These are phyloP conservation scores for Penstemon eatonii DNA, from an alignment of 257 asterid genomes.

Conservation along the genomic window DNA sequence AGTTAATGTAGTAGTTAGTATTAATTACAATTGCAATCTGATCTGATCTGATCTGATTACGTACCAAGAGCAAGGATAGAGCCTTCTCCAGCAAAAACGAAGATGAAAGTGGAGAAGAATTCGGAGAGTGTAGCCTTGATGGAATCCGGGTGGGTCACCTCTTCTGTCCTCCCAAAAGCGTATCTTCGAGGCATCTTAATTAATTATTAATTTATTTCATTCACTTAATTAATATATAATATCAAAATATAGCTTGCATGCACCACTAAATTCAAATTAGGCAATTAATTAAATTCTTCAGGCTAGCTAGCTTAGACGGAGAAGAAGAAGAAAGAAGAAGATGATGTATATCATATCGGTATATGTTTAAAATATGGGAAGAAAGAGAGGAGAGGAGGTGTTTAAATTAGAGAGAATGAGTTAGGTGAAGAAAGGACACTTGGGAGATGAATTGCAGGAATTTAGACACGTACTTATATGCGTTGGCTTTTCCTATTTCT, in stretches of 20 bases:
- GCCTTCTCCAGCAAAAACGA: constrained; percentile 91
- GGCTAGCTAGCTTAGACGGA: no score
- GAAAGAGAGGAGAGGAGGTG: neutral
- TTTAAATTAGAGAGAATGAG: constrained; percentile 27
- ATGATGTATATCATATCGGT: no score
- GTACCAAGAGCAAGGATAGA: constrained; percentile 80
- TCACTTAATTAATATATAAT: no score
- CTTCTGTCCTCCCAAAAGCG: constrained; percentile 80
- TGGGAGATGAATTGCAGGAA: constrained; percentile 67
- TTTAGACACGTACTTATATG: constrained; percentile 59
- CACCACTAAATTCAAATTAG: no score
- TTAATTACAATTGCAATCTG: no score
- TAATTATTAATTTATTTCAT: no score
- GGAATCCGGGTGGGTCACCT: constrained; percentile 93
- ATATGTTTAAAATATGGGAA: no score
- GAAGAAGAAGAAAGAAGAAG: neutral
- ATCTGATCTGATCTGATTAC: neutral
- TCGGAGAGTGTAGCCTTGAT: constrained; percentile 79
- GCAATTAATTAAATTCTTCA: no score
- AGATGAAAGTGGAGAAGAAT: constrained; percentile 79
- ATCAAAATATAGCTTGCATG: no score
- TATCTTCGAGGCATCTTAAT: constrained; percentile 65
- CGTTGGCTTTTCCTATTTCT: constrained; percentile 14
- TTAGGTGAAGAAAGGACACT: constrained; percentile 53
- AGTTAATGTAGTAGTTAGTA: no score